Percentiles rank a stretch among this genome's conserved stretches.
These are phyloP conservation scores for Lactifluus subvellereus DNA, from an alignment of 768 basidiomycete genomes.

Conservation along the genomic window DNA sequence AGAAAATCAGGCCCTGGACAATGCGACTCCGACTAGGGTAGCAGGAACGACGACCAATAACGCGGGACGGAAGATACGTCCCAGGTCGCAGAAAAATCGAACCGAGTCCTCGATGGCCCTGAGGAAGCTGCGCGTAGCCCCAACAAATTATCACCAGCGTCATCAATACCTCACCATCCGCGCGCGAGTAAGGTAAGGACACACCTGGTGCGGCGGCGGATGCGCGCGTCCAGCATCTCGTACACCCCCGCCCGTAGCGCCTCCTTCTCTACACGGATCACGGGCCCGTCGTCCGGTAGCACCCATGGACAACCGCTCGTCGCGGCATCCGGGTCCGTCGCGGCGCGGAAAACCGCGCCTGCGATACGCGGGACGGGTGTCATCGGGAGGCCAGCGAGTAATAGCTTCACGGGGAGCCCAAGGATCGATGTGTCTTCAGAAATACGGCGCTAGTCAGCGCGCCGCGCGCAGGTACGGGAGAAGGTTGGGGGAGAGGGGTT, in stretches of 20 bases:
- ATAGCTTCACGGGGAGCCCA: slow-evolving; percentile 6
- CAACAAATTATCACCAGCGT: background rate
- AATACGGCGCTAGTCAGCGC: background rate
- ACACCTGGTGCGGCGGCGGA: slow-evolving; percentile 7
- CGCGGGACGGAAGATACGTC: slow-evolving; percentile 5
- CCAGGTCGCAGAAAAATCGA: background rate
- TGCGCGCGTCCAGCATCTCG: slow-evolving; percentile 22
- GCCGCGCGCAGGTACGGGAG: background rate
- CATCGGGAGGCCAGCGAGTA: slow-evolving; percentile 30
- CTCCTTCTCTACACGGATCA: slow-evolving; percentile 27
- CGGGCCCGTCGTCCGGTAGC: slow-evolving; percentile 30
- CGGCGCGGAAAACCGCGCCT: slow-evolving; percentile 30
- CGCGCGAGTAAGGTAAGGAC: background rate
- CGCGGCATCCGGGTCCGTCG: slow-evolving; percentile 26
- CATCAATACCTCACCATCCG: background rate
- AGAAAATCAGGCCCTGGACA: background rate
- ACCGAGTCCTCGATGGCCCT: background rate
- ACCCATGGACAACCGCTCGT: slow-evolving; percentile 30
- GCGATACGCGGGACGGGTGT: slow-evolving; percentile 31
- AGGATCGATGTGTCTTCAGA: slow-evolving; percentile 27
- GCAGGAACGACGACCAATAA: background rate
- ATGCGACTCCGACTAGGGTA: background rate
- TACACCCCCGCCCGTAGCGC: slow-evolving; percentile 28
- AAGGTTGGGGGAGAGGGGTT: background rate
- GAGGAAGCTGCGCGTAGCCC: background rate